Evolutionary conservation across 2,329 filamentous ascomycete species (phyloP).

Genomic region (Chaetomium olivaceum): DNA sequence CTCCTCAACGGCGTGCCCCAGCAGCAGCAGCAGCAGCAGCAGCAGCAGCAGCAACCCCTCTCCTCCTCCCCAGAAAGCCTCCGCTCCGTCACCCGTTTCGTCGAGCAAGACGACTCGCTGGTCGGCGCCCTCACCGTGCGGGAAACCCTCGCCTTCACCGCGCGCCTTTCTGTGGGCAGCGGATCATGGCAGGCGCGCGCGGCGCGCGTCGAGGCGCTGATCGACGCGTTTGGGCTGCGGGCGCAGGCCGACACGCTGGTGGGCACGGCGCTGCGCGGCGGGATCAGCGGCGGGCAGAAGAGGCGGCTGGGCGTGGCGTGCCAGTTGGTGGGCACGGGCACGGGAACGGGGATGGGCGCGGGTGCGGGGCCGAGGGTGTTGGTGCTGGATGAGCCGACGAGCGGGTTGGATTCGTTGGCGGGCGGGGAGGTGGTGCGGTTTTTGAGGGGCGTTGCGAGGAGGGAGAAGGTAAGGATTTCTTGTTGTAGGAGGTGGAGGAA

Average conservation of each 20-base stretch:
- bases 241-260: conserved; percentile 70
- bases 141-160: conserved; percentile 78
- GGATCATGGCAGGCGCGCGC: conserved; percentile 54
- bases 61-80: conserved; percentile 58
- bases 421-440: conserved; percentile 76
- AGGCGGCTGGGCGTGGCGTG: conserved; percentile 76
- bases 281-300: conserved; percentile 84
- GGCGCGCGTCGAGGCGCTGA: conserved; percentile 63
- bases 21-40: too few species aligned
- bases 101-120: conserved; percentile 85
- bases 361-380: conserved; percentile 72
- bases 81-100: conserved; percentile 69
- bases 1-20: conserved; percentile 63
- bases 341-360: too few species aligned
- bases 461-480: conserved; percentile 57
- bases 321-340: conserved; percentile 61
- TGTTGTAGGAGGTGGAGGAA: too few species aligned
- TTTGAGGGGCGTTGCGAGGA: conserved; percentile 64
- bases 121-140: conserved; percentile 77
- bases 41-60: conserved; percentile 34
- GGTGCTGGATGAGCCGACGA: conserved; percentile 83
- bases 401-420: conserved; percentile 76
- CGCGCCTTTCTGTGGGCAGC: conserved; percentile 60
- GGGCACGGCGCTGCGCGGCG: conserved; percentile 80
- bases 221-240: conserved; percentile 72